Percentiles rank a stretch among this genome's conserved stretches.
Evolutionary conservation across 2,329 filamentous ascomycete species (phyloP).

Genomic region (Colletotrichum aenigma): DNA sequence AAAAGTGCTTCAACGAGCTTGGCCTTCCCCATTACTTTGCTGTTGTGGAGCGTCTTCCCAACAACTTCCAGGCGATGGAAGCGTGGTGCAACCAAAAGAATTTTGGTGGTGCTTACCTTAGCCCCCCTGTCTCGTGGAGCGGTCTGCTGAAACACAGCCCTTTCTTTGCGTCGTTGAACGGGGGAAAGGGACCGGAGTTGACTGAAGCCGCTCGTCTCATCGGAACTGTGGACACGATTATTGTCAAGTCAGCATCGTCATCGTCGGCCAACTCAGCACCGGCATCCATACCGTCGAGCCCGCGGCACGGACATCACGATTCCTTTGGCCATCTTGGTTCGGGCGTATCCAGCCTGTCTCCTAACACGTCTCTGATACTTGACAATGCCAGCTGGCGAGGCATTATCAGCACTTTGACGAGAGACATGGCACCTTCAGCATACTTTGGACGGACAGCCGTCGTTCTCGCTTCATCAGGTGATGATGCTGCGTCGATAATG

Average conservation of each 20-base stretch:
- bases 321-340: slow-evolving; percentile 21
- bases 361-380: slow-evolving; percentile 66
- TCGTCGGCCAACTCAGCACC: slow-evolving; percentile 48
- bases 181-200: slow-evolving; percentile 59
- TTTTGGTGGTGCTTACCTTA: slow-evolving; percentile 84
- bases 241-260: slow-evolving; percentile 59
- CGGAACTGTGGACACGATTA: slow-evolving; percentile 82
- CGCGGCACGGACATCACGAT: slow-evolving; percentile 39
- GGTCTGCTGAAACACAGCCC: slow-evolving; percentile 62
- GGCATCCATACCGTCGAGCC: slow-evolving; percentile 53
- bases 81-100: slow-evolving; percentile 73
- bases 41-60: slow-evolving; percentile 73
- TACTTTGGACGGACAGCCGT: slow-evolving; percentile 79
- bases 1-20: slow-evolving; percentile 81
- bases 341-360: slow-evolving; percentile 34
- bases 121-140: slow-evolving; percentile 69
- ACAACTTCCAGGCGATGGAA: slow-evolving; percentile 70
- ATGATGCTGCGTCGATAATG: slow-evolving; percentile 79
- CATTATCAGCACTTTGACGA: slow-evolving; percentile 79
- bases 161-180: slow-evolving; percentile 56
- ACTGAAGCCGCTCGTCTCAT: slow-evolving; percentile 80
- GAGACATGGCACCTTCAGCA: slow-evolving; percentile 82
- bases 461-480: slow-evolving; percentile 72
- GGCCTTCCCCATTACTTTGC: slow-evolving; percentile 85
- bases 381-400: slow-evolving; percentile 89